Evolutionary conservation across 1,284 basidiomycete genomes (phyloP), one percentile per base, ranked within the genome.

Genomic region (Sanghuangporus weigelae): DNA sequence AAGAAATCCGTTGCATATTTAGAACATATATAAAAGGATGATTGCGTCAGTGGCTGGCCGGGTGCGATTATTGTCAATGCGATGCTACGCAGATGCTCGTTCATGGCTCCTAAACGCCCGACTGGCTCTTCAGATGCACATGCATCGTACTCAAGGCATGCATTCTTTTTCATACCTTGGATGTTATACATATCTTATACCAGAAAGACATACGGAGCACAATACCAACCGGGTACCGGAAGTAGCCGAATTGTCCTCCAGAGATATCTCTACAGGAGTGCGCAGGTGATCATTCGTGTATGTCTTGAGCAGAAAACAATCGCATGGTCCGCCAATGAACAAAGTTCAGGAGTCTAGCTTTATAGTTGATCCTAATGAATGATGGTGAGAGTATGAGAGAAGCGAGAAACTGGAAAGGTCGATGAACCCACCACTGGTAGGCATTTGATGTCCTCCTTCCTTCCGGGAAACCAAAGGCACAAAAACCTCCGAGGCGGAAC

Each of bases 321-420:
- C 53, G 26, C 53, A 38, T 54, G 53, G 53, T 35, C 11, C 21
- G n/a, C 23, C n/a, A 54, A 46, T 46, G 44, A 36, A 31, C 16
- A 31, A 54, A 54, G 53, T 54, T 54, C 53, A 54, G 53, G 53
- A 54, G 53, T 54, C 53, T 36, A 38, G 53, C 36, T 54, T n/a
- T 51, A 44, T n/a, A 7, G 19, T 10, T 21, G 48, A 49, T 23
- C n/a, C 0, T 42, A 42, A 2, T 42, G 7, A 31, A 42, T 46
- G 44, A 46, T 19, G 44, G 44, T 46, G 44, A 19, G 44, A 46
- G 44, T 11, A 6, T 46, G 44, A n/a, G 16, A 46, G 44, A 7
- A 46, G 7, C 7, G 16, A n/a, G 44, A 46, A 46, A 46, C 16
- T 46, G 44, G 44, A 46, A 46, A 46, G 8, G 21, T n/a, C 44